phyloP scores from a whole-genome alignment of 371 early-diverging fungal species.

The Apophysomyces elegans region DNA sequence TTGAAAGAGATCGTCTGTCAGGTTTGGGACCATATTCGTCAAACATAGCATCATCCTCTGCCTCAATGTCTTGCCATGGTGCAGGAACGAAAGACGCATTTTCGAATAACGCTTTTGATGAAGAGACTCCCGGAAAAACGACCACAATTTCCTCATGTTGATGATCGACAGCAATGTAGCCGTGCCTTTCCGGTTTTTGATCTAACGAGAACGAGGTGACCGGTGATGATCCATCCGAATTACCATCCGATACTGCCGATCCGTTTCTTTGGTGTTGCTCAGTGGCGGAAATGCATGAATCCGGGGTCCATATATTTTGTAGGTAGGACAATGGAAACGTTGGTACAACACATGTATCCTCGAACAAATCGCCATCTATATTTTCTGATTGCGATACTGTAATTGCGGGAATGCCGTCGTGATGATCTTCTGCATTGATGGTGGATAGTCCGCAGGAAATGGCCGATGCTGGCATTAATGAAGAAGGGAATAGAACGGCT shows the following conservation, averaged over 20 bases:
- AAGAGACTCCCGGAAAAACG: conserved; percentile 38
- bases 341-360: background rate
- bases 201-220: background rate
- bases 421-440: background rate
- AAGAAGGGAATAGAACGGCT: background rate
- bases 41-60: conserved; percentile 9
- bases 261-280: background rate
- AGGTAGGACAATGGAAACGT: conserved; percentile 3
- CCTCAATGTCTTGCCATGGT: conserved; percentile 34
- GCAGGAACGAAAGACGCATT: conserved; percentile 33
- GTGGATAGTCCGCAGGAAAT: conserved; percentile 1
- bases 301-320: conserved; percentile 4
- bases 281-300: conserved; percentile 1
- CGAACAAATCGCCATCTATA: background rate
- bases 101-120: conserved; percentile 29
- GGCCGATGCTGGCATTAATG: background rate
- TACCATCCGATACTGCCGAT: background rate
- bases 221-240: conserved; percentile 7
- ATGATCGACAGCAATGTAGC: conserved; percentile 41
- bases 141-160: conserved; percentile 41
- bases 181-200: conserved; percentile 22
- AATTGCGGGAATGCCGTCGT: background rate
- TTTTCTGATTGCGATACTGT: background rate
- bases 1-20: conserved; percentile 2
- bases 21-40: background rate